Base-by-base conservation (phyloP, 805 yeast genomes). In the Ogataea minuta region DNA sequence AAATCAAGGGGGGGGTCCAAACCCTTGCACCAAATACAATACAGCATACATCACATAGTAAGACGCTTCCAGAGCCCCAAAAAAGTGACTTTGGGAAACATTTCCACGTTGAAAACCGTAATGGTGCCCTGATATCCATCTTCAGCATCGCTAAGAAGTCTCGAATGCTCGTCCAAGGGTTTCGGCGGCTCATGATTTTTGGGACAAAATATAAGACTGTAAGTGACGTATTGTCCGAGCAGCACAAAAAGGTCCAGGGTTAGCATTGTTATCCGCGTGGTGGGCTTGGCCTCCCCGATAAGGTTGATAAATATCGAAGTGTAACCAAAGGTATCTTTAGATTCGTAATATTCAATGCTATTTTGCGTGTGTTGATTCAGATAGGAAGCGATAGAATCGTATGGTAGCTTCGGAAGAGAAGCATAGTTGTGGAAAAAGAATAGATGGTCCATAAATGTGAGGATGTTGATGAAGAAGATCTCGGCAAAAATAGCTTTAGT, bases 251-350 rank as follows among this genome's bases (percentile, higher is more conserved):
- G 9, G 36, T 60, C 65, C 10, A 57, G 28, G 1, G 36, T 4
- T 2, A 57, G 14, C 3, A 59, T 23, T 3, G 43, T 53, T 2
- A 33, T 4, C 13, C 16, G 32, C 14, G 31, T 38, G 3, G 39
- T 19, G 4, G 42, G 26, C 12, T 43, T 42, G 24, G 49, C 34
- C 34, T 60, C 60, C 6, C 65, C 65, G 9, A 60, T 47, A 16
- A 60, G 36, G 34, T 57, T 52, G 32, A 60, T 46, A 33, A 58
- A 49, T 6, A 52, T 35, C 3, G 56, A 44, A 9, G 46, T 43
- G 36, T 52, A 47, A 3, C 31, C 34, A 34, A 50, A 59, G 24
- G 45, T 49, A 9, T 28, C 34, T 23, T 33, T 40, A 12, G 42
- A 34, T 26, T 52, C 45, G 37, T 53, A 49, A 10, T 32, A 34